These are phyloP conservation scores for Aspergillus sergii DNA, from an alignment of 2,329 filamentous ascomycete species.

Conservation along the genomic window DNA sequence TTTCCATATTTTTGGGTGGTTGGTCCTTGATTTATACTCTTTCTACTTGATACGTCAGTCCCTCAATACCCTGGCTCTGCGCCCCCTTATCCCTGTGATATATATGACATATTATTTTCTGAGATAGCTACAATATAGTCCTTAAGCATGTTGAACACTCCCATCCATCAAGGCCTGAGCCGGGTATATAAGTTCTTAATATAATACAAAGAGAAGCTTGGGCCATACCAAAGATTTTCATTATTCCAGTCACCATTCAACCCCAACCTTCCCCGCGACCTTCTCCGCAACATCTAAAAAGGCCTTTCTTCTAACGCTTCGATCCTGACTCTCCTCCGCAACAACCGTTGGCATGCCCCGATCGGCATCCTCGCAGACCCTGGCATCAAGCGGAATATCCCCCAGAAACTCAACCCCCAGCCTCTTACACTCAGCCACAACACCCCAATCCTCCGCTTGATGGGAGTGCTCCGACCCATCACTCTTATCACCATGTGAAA, in stretches of 20 bases:
- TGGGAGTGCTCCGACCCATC: conserved; percentile 16
- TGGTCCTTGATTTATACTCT: background rate
- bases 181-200: conserved; percentile 15
- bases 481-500: conserved; percentile 53
- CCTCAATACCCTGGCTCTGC: background rate
- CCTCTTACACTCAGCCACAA: conserved; percentile 69
- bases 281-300: conserved; percentile 72
- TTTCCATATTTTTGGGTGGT: background rate
- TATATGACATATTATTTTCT: background rate
- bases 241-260: conserved; percentile 38
- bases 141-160: background rate
- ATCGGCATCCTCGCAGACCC: conserved; percentile 85
- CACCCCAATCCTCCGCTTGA: conserved; percentile 57
- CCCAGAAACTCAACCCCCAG: conserved; percentile 79
- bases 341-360: conserved; percentile 87
- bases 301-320: conserved; percentile 69
- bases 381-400: conserved; percentile 83
- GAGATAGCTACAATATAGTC: background rate
- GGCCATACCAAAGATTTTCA: background rate
- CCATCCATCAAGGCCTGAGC: background rate
- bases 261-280: conserved; percentile 48
- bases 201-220: conserved; percentile 2
- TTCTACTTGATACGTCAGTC: background rate
- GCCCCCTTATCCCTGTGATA: background rate
- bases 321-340: conserved; percentile 65